Evolutionary conservation across 1,284 basidiomycete genomes (phyloP).

Genomic region (Cystobasidium pallidum): DNA sequence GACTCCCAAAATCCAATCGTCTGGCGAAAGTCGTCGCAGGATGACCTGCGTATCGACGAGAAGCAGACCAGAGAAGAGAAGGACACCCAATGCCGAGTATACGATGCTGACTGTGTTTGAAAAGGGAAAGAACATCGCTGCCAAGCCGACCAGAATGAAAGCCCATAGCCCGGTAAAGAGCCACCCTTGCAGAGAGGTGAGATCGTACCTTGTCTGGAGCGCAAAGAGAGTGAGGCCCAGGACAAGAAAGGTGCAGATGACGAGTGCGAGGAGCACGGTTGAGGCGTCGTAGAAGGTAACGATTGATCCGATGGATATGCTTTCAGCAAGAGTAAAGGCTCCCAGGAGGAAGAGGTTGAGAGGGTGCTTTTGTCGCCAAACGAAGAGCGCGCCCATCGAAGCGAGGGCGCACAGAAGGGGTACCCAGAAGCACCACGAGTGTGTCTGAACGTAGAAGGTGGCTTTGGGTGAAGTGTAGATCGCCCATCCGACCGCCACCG

Average conservation of each 20-base stretch:
- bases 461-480: conserved; percentile 15
- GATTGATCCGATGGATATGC: conserved; percentile 75
- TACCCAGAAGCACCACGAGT: conserved; percentile 31
- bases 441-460: conserved; percentile 7
- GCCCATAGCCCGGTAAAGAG: conserved; percentile 76
- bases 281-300: conserved; percentile 73
- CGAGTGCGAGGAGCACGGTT: conserved; percentile 82
- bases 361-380: conserved; percentile 54
- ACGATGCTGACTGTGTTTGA: conserved; percentile 72
- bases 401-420: conserved; percentile 29
- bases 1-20: conserved; percentile 82
- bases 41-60: conserved; percentile 81
- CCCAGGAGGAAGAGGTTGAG: conserved; percentile 76
- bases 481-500: conserved; percentile 8
- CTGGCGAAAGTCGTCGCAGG: conserved; percentile 75
- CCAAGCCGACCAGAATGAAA: conserved; percentile 70
- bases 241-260: conserved; percentile 85
- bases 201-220: conserved; percentile 70
- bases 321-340: conserved; percentile 76
- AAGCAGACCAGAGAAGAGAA: conserved; percentile 61
- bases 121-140: conserved; percentile 80
- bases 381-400: conserved; percentile 31
- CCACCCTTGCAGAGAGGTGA: conserved; percentile 80
- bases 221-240: conserved; percentile 83
- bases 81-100: conserved; percentile 73